Evolutionary conservation across 768 basidiomycete genomes (phyloP).

Genomic region (Serpula lacrymans): DNA sequence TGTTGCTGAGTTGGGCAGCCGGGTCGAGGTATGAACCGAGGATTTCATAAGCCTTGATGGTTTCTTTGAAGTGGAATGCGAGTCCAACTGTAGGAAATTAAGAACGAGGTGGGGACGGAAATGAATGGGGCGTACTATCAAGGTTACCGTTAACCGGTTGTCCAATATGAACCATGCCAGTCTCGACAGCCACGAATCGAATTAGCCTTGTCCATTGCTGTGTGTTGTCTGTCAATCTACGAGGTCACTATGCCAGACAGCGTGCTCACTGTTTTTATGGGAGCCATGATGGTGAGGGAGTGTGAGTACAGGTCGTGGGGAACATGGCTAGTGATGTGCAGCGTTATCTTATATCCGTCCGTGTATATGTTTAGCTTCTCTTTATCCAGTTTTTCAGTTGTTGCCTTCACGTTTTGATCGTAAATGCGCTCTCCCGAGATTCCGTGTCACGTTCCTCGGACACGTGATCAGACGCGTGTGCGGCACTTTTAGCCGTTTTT

Average conservation of each 20-base stretch:
- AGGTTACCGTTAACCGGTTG: slow-evolving; percentile 66
- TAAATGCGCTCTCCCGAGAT: slow-evolving; percentile 12
- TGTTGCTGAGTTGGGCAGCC: slow-evolving; percentile 57
- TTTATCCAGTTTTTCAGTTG: slow-evolving; percentile 2
- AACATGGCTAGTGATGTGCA: background rate
- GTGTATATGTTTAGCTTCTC: slow-evolving; percentile 3
- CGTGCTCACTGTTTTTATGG: slow-evolving; percentile 51
- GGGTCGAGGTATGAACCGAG: slow-evolving; percentile 67
- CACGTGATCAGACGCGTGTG: slow-evolving; percentile 29
- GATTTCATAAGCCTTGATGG: slow-evolving; percentile 71
- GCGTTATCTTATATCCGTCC: slow-evolving; percentile 9
- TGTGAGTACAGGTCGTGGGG: background rate
- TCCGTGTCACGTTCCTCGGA: slow-evolving; percentile 15
- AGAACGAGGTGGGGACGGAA: background rate
- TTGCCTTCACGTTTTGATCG: slow-evolving; percentile 3
- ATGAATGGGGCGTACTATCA: slow-evolving; percentile 50
- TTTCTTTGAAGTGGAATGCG: slow-evolving; percentile 46
- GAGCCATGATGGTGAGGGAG: slow-evolving; percentile 42
- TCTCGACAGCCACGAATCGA: slow-evolving; percentile 77
- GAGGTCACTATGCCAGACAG: slow-evolving; percentile 1
- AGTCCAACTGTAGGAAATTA: slow-evolving; percentile 50
- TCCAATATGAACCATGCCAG: slow-evolving; percentile 69
- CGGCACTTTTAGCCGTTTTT: slow-evolving; percentile 2
- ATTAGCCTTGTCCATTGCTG: slow-evolving; percentile 81
- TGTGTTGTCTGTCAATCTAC: slow-evolving; percentile 1